Conservation (phyloP, 352 stramenopile genomes). For the Hyaloperonospora arabidopsidis region DNA sequence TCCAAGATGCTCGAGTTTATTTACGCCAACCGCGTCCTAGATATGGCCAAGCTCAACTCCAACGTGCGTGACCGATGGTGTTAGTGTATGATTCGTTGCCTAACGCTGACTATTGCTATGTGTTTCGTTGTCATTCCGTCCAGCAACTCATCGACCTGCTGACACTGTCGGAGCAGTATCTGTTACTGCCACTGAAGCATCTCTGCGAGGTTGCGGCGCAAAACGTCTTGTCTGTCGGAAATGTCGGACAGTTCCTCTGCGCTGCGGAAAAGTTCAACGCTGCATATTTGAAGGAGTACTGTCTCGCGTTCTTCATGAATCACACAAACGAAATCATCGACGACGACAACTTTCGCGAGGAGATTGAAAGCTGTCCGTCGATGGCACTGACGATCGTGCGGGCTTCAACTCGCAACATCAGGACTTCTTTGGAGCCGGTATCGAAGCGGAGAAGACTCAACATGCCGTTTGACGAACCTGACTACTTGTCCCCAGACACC, state of each 20-base stretch:
- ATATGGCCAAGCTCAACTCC: constrained; percentile 66
- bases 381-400: constrained; percentile 75
- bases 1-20: constrained; percentile 90
- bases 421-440: constrained; percentile 32
- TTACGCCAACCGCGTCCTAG: constrained; percentile 85
- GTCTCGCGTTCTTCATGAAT: constrained; percentile 67
- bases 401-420: constrained; percentile 34
- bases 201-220: constrained; percentile 69
- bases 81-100: not conserved
- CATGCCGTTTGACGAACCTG: constrained; percentile 72
- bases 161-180: constrained; percentile 74
- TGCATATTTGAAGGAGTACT: constrained; percentile 76
- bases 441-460: constrained; percentile 70
- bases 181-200: constrained; percentile 67
- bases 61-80: constrained; percentile 34
- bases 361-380: constrained; percentile 69
- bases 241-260: constrained; percentile 69
- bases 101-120: constrained; percentile 1
- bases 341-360: constrained; percentile 73
- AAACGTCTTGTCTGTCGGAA: constrained; percentile 61
- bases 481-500: constrained; percentile 37
- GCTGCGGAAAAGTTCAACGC: constrained; percentile 81
- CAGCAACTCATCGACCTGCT: constrained; percentile 84
- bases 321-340: constrained; percentile 76
- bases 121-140: constrained; percentile 2